phyloP scores from a whole-genome alignment of 768 basidiomycete genomes.

The Epithele typhae region DNA sequence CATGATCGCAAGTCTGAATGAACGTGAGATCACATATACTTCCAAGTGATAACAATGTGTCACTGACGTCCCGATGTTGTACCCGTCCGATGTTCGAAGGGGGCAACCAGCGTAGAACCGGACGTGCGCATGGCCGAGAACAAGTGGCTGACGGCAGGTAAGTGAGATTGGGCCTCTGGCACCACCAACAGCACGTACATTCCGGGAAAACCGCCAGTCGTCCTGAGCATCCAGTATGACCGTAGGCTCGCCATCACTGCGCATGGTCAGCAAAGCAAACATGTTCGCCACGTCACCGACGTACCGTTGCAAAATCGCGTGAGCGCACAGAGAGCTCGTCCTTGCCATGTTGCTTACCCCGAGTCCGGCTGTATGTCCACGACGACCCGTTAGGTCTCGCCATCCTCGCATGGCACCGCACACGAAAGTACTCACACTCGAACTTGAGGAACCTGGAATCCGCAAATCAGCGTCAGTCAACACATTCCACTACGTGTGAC shows the following conservation, averaged over 20 bases:
- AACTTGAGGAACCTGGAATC: slow-evolving; percentile 89
- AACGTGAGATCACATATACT: neutral
- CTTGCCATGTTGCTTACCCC: slow-evolving; percentile 43
- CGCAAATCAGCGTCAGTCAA: neutral
- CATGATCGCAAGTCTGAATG: slow-evolving; percentile 69
- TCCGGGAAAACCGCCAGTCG: slow-evolving; percentile 88
- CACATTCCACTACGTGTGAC: too few relatives aligned
- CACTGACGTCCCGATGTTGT: slow-evolving; percentile 78
- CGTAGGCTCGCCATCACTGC: slow-evolving; percentile 81
- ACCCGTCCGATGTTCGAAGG: slow-evolving; percentile 83
- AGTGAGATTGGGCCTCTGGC: neutral
- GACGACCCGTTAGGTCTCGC: neutral
- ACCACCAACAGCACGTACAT: slow-evolving; percentile 43
- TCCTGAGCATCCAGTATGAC: slow-evolving; percentile 71
- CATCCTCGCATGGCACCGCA: too few relatives aligned
- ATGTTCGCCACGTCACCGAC: slow-evolving; percentile 11
- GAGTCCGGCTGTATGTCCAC: slow-evolving; percentile 49
- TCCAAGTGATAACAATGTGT: too few relatives aligned
- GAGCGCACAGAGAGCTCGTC: slow-evolving; percentile 74
- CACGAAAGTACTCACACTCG: slow-evolving; percentile 53
- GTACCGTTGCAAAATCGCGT: slow-evolving; percentile 77
- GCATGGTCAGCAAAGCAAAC: neutral
- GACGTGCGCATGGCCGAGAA: slow-evolving; percentile 58
- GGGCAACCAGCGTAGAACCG: slow-evolving; percentile 94
- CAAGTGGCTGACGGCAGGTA: slow-evolving; percentile 52